These are phyloP conservation scores for Amaranthus tricolor DNA, from an alignment of 179 eudicot species.

Conservation along the genomic window DNA sequence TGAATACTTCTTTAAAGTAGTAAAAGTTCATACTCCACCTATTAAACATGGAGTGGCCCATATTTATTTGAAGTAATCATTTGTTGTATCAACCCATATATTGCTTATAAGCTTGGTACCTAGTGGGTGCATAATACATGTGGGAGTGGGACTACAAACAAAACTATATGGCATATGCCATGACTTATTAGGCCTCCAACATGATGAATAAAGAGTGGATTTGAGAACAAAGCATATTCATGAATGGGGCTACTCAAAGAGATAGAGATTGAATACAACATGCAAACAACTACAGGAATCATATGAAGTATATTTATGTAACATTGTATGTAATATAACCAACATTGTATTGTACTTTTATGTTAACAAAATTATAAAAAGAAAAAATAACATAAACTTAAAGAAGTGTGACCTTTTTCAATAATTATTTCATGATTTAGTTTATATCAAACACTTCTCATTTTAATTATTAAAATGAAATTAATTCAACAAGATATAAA, in stretches of 20 bases:
- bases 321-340: too few relatives aligned
- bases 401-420: too few relatives aligned
- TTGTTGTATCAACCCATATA: slow-evolving; percentile 6
- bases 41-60: background rate
- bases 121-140: slow-evolving; percentile 12
- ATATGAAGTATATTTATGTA: too few relatives aligned
- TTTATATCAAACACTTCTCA: too few relatives aligned
- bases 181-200: slow-evolving; percentile 5
- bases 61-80: slow-evolving; percentile 1
- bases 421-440: too few relatives aligned
- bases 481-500: too few relatives aligned
- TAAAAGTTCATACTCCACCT: background rate
- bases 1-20: too few relatives aligned
- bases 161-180: slow-evolving; percentile 13
- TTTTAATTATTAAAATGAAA: too few relatives aligned
- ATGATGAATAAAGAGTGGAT: background rate
- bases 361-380: background rate
- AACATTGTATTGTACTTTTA: too few relatives aligned
- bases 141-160: slow-evolving; percentile 2
- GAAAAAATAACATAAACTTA: background rate
- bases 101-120: slow-evolving; percentile 2
- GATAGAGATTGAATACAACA: background rate
- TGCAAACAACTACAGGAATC: too few relatives aligned
- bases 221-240: background rate
- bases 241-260: background rate